These are phyloP conservation scores for Paradendryphiella salina DNA, from an alignment of 2,329 filamentous ascomycete species.

Conservation along the genomic window DNA sequence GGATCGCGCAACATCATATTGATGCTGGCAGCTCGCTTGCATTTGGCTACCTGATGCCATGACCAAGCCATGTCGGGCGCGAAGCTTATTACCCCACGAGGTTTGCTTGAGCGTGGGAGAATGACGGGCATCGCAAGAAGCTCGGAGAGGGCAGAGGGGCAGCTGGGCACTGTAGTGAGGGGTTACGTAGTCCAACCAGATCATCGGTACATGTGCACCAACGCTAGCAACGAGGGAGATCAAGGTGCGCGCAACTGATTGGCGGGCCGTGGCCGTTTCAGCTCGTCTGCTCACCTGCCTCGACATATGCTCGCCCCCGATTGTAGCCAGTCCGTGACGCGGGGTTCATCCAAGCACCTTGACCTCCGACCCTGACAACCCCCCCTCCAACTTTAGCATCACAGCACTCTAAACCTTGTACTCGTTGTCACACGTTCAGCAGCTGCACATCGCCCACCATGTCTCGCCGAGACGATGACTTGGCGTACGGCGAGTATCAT, in stretches of 20 bases:
- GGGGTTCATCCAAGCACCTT: conserved; percentile 16
- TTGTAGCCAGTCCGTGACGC: conserved; percentile 26
- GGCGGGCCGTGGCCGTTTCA: conserved; percentile 3
- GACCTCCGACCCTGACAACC: conserved; percentile 5
- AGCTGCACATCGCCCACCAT: conserved; percentile 30
- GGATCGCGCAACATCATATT: background rate
- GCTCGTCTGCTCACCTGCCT: conserved; percentile 8
- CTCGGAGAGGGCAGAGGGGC: background rate
- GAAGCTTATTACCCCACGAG: no score
- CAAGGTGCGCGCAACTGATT: conserved; percentile 3
- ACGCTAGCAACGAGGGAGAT: background rate
- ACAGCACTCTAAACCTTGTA: background rate
- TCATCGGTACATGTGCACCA: background rate
- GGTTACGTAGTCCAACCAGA: background rate
- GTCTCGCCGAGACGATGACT: conserved; percentile 52
- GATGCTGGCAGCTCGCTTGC: no score
- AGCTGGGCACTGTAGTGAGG: background rate
- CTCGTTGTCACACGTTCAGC: conserved; percentile 1
- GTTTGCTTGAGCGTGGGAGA: background rate
- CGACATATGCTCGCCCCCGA: conserved; percentile 7
- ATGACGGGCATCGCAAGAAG: background rate
- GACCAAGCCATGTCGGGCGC: no score
- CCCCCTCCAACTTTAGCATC: conserved; percentile 5
- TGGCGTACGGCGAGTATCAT: conserved; percentile 61
- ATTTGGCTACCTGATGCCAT: no score